Percentiles rank a stretch among this genome's conserved stretches.
Conservation (phyloP, 257 asterid species). For the Primulina tabacum region DNA sequence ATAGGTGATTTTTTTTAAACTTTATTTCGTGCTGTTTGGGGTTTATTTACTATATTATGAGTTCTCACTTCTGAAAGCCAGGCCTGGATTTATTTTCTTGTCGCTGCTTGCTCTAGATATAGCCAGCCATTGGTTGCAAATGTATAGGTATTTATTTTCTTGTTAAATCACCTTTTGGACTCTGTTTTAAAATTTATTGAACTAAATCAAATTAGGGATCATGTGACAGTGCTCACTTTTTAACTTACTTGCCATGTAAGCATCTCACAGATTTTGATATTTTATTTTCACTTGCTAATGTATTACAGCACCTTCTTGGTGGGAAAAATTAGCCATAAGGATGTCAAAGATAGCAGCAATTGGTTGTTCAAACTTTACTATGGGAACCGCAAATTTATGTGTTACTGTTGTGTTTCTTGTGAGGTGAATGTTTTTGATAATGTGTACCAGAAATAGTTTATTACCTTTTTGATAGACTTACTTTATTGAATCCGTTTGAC, state of each 20-base stretch:
- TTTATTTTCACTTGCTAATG: slow-evolving; percentile 10
- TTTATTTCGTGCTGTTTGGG: slow-evolving; percentile 7
- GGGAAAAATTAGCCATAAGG: slow-evolving; percentile 91
- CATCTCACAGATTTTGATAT: background rate
- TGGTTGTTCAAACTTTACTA: slow-evolving; percentile 27
- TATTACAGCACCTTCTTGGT: slow-evolving; percentile 74
- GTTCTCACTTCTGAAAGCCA: slow-evolving; percentile 32
- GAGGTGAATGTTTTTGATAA: slow-evolving; percentile 51
- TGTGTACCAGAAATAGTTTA: background rate
- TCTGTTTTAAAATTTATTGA: background rate
- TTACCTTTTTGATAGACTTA: slow-evolving; percentile 1
- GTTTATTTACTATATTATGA: slow-evolving; percentile 2
- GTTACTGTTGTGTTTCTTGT: slow-evolving; percentile 89
- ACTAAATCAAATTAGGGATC: background rate
- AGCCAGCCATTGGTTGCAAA: slow-evolving; percentile 97
- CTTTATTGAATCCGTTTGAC: slow-evolving; percentile 24
- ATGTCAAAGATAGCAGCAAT: slow-evolving; percentile 39
- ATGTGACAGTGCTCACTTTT: slow-evolving; percentile 1
- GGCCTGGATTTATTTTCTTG: slow-evolving; percentile 86
- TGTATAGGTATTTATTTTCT: slow-evolving; percentile 68
- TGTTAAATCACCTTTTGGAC: background rate
- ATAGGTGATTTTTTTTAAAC: slow-evolving; percentile 52
- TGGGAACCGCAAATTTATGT: slow-evolving; percentile 80
- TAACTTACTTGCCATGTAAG: slow-evolving; percentile 3
- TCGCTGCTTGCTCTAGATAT: slow-evolving; percentile 89